phyloP scores from a whole-genome alignment of 192 early-diverging fungal species.

The Coemansia nantahalensis region DNA sequence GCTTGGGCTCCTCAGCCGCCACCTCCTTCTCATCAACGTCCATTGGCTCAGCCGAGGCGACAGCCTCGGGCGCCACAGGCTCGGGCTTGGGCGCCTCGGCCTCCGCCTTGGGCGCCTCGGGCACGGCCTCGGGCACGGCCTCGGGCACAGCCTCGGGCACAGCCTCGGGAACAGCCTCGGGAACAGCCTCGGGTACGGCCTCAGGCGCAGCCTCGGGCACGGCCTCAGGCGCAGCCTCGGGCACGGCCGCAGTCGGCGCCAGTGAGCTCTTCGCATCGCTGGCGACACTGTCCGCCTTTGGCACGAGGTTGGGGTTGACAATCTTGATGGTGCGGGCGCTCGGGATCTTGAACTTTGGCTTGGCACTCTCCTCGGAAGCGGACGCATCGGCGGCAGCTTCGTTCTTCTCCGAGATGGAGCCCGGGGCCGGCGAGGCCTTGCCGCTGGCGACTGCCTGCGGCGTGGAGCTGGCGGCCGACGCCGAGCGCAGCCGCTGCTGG shows the following conservation, averaged over 20 bases:
- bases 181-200: constrained; percentile 1
- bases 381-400: constrained; percentile 17
- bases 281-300: constrained; percentile 5
- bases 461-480: constrained; percentile 37
- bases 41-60: constrained; percentile 21
- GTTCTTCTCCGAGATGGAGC: constrained; percentile 12
- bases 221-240: constrained; percentile 14
- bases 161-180: neutral
- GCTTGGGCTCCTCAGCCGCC: constrained; percentile 8
- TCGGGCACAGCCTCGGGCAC: too few relatives aligned
- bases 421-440: constrained; percentile 41
- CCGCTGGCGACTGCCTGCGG: constrained; percentile 41
- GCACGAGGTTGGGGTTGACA: constrained; percentile 40
- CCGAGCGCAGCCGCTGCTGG: constrained; percentile 41
- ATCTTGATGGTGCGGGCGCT: constrained; percentile 47
- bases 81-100: too few relatives aligned
- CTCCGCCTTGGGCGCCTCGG: neutral
- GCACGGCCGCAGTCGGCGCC: neutral
- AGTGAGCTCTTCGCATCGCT: too few relatives aligned
- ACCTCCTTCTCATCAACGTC: constrained; percentile 27
- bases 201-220: constrained; percentile 16
- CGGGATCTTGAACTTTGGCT: constrained; percentile 50
- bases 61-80: too few relatives aligned
- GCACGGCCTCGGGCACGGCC: constrained; percentile 1
- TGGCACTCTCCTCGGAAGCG: constrained; percentile 29